phyloP scores from a whole-genome alignment of 2,329 filamentous ascomycete species.

The Annulohypoxylon truncatum region DNA sequence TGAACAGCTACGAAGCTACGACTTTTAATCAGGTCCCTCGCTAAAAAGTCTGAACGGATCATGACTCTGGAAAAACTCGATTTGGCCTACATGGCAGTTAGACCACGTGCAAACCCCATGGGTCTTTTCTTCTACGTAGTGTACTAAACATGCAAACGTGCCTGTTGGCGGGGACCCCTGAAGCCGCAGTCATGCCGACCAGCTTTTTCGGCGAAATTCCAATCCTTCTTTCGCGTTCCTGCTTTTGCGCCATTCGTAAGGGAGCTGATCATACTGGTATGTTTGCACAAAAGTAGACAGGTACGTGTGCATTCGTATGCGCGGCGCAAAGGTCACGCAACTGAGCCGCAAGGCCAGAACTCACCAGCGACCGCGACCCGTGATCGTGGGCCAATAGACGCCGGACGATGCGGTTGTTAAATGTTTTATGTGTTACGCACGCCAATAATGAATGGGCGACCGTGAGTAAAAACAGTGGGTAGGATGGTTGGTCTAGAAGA shows the following conservation, averaged over 20 bases:
- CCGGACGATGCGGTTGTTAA: conserved; percentile 5
- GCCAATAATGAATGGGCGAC: background rate
- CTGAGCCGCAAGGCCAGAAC: conserved; percentile 34
- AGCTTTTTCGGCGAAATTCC: conserved; percentile 6
- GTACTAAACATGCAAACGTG: too few relatives aligned
- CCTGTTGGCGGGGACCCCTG: conserved; percentile 14
- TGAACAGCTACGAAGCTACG: conserved; percentile 3
- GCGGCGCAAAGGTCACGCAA: conserved; percentile 23
- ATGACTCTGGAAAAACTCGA: conserved; percentile 9
- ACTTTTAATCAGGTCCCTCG: conserved; percentile 9
- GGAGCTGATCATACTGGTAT: background rate
- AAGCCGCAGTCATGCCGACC: conserved; percentile 34
- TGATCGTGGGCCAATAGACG: conserved; percentile 10
- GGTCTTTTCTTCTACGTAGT: conserved; percentile 5
- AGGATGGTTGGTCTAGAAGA: conserved; percentile 21
- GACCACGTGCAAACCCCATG: conserved; percentile 28
- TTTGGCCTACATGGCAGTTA: conserved; percentile 24
- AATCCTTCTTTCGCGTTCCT: background rate
- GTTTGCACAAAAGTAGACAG: background rate
- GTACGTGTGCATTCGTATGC: background rate
- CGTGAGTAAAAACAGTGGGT: conserved; percentile 19
- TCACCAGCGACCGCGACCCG: background rate
- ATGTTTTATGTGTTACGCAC: background rate
- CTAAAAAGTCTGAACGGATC: conserved; percentile 15
- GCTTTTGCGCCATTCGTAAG: background rate